phyloP scores from a whole-genome alignment of 495 filamentous ascomycete species.

The Talaromyces adpressus region DNA sequence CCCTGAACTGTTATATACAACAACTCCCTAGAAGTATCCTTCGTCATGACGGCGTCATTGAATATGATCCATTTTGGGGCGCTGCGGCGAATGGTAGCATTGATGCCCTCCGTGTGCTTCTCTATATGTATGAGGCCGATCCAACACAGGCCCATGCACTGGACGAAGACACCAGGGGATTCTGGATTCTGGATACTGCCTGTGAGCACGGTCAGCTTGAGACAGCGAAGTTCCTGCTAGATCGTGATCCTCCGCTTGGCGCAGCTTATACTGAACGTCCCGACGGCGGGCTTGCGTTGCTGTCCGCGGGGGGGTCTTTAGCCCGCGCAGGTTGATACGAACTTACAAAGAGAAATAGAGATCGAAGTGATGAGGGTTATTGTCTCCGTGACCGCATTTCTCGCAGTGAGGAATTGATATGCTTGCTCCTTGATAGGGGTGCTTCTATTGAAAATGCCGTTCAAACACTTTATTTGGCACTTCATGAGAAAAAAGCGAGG shows the following conservation, averaged over 20 bases:
- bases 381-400: background rate
- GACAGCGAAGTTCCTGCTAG: conserved; percentile 6
- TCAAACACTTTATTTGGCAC: too few species aligned
- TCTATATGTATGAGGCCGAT: background rate
- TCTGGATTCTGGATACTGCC: background rate
- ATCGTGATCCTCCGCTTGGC: background rate
- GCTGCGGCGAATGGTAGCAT: background rate
- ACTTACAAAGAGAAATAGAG: too few species aligned
- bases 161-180: background rate
- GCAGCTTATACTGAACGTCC: background rate
- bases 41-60: background rate
- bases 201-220: conserved; percentile 2
- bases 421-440: conserved; percentile 12
- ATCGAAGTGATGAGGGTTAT: too few species aligned
- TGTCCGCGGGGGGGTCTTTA: background rate
- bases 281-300: background rate
- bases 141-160: background rate
- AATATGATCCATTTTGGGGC: background rate
- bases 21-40: background rate
- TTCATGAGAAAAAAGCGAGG: too few species aligned
- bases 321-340: too few species aligned
- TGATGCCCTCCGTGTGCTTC: conserved; percentile 1
- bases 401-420: conserved; percentile 2
- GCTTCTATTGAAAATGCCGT: conserved; percentile 8
- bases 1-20: background rate